phyloP scores from a whole-genome alignment of 768 basidiomycete species.

The Fomitopsis pulvina region DNA sequence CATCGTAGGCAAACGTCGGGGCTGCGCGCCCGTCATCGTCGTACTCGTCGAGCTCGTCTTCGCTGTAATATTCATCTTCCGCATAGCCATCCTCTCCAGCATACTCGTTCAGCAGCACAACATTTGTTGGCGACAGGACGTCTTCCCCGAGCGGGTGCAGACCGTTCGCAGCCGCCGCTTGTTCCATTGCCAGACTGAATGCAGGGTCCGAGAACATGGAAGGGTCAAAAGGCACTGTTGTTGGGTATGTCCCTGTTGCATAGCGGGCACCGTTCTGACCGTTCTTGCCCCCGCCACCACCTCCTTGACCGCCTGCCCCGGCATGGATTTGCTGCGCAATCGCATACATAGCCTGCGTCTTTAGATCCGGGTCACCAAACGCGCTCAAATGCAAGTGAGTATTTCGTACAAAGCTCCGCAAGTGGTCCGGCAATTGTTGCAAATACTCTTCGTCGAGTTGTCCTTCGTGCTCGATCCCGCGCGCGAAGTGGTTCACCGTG shows the following conservation, averaged over 20 bases:
- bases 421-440: conserved; percentile 60
- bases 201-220: conserved; percentile 49
- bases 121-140: conserved; percentile 15
- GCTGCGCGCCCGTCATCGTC: conserved; percentile 27
- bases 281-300: conserved; percentile 22
- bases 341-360: conserved; percentile 60
- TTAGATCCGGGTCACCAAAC: conserved; percentile 29
- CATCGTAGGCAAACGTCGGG: conserved; percentile 7
- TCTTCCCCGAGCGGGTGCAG: conserved; percentile 10
- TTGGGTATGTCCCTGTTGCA: conserved; percentile 35
- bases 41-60: conserved; percentile 37
- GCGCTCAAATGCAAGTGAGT: conserved; percentile 26
- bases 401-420: conserved; percentile 58
- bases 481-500: conserved; percentile 56
- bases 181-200: conserved; percentile 44
- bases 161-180: conserved; percentile 33
- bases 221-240: conserved; percentile 40
- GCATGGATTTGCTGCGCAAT: conserved; percentile 62
- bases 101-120: conserved; percentile 34
- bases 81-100: conserved; percentile 30
- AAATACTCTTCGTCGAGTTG: conserved; percentile 59
- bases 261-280: conserved; percentile 29
- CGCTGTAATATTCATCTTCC: conserved; percentile 41
- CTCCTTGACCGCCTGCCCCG: conserved; percentile 25
- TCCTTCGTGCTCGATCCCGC: conserved; percentile 39